These are phyloP conservation scores for Phytophthora idaei DNA, from an alignment of 352 stramenopile genomes.

Conservation along the genomic window DNA sequence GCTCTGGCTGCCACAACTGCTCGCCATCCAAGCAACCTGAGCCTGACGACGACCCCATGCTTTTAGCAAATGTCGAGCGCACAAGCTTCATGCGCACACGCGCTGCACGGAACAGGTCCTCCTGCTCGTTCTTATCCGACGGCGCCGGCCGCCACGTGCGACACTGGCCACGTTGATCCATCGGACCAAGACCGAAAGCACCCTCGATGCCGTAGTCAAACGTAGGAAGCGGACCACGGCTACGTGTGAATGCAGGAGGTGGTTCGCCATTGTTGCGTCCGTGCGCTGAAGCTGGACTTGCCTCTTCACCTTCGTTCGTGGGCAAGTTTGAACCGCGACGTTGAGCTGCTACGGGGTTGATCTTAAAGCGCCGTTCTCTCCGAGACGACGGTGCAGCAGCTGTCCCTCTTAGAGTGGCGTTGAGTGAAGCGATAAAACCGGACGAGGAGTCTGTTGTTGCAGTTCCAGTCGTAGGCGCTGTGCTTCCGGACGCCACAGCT, in stretches of 20 bases:
- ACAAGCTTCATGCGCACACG: slow-evolving; percentile 84
- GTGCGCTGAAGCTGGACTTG: slow-evolving; percentile 1
- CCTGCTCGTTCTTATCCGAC: slow-evolving; percentile 71
- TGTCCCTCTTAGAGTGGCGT: slow-evolving; percentile 9
- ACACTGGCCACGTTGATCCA: slow-evolving; percentile 28
- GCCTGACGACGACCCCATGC: slow-evolving; percentile 29
- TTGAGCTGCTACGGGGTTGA: slow-evolving; percentile 34
- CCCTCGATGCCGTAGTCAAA: slow-evolving; percentile 46
- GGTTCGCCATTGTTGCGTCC: not conserved
- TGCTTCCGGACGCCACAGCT: not conserved
- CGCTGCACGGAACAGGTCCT: slow-evolving; percentile 77
- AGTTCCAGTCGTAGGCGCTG: not conserved
- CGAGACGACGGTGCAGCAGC: slow-evolving; percentile 6
- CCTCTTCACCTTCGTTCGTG: slow-evolving; percentile 9
- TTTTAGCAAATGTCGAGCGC: slow-evolving; percentile 52
- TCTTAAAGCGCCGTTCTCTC: slow-evolving; percentile 40
- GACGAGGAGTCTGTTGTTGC: slow-evolving; percentile 8
- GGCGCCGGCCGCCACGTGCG: slow-evolving; percentile 45
- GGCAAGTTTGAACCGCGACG: slow-evolving; percentile 20
- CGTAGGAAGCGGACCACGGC: slow-evolving; percentile 38
- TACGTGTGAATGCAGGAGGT: not conserved
- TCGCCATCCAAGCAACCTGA: slow-evolving; percentile 60
- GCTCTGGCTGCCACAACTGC: slow-evolving; percentile 77
- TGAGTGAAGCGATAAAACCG: slow-evolving; percentile 18
- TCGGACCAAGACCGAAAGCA: slow-evolving; percentile 30